These are phyloP conservation scores for Claviceps citrina DNA, from an alignment of 2,329 filamentous ascomycete genomes.

Conservation along the genomic window DNA sequence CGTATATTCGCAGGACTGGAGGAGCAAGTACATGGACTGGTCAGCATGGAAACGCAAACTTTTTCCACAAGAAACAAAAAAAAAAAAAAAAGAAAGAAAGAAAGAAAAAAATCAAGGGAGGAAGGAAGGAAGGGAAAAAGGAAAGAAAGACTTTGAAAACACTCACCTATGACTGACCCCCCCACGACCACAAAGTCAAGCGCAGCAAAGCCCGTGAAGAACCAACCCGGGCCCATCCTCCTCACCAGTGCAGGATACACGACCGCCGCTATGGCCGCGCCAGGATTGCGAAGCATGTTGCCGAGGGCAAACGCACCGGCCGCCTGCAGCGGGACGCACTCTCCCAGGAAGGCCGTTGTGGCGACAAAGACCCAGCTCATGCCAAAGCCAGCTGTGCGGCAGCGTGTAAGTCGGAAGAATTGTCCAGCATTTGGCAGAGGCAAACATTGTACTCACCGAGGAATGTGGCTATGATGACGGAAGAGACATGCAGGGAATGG, in stretches of 20 bases:
- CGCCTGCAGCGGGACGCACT: slow-evolving; percentile 22
- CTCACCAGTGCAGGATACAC: slow-evolving; percentile 19
- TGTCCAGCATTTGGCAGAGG: not conserved
- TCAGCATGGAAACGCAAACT: not conserved
- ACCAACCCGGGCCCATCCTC: slow-evolving; percentile 23
- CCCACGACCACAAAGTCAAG: slow-evolving; percentile 16
- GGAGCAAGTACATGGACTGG: too few relatives aligned
- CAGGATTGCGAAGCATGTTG: slow-evolving; percentile 24
- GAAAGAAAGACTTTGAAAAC: too few relatives aligned
- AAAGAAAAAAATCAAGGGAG: too few relatives aligned
- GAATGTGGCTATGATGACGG: slow-evolving; percentile 16
- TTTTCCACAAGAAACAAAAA: not conserved
- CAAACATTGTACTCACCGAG: slow-evolving; percentile 13
- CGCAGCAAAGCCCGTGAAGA: slow-evolving; percentile 22
- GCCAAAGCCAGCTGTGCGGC: slow-evolving; percentile 16
- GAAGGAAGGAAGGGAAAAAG: not conserved
- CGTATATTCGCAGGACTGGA: not conserved
- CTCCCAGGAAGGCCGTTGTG: slow-evolving; percentile 25
- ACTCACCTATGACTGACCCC: slow-evolving; percentile 10
- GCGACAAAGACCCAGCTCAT: slow-evolving; percentile 27
- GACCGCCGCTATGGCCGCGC: slow-evolving; percentile 22
- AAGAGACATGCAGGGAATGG: slow-evolving; percentile 14
- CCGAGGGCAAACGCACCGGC: slow-evolving; percentile 25
- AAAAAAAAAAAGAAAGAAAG: not conserved
- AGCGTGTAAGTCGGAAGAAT: slow-evolving; percentile 2